A percentile compares a stretch with the other conserved stretches of the same genome.
phyloP scores from a whole-genome alignment of 2,329 filamentous ascomycete species.

The Parastagonospora avenae region DNA sequence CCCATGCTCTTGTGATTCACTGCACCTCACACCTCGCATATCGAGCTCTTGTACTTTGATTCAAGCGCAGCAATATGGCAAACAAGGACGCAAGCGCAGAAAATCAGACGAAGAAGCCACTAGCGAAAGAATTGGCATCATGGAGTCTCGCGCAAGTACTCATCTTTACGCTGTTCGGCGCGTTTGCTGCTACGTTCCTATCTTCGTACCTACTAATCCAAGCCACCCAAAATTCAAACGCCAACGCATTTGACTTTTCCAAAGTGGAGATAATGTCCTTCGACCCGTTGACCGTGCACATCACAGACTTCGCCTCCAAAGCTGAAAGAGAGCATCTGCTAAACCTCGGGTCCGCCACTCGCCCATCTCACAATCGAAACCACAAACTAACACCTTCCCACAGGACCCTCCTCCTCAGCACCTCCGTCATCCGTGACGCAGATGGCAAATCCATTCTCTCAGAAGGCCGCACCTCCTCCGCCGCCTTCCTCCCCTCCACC shows the following conservation, averaged over 20 bases:
- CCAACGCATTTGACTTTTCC: background rate
- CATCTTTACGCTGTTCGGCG: background rate
- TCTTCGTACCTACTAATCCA: background rate
- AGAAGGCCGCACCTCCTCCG: slow-evolving; percentile 28
- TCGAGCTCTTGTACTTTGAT: background rate
- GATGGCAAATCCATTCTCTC: slow-evolving; percentile 19
- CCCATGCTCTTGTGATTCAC: background rate
- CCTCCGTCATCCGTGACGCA: slow-evolving; percentile 27
- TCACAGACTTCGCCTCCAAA: background rate
- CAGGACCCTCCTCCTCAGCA: slow-evolving; percentile 23
- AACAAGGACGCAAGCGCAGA: too few relatives aligned
- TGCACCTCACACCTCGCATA: background rate
- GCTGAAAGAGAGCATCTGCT: background rate
- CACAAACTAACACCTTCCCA: background rate
- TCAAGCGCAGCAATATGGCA: too few relatives aligned
- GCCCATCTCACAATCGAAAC: background rate
- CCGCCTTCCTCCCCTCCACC: slow-evolving; percentile 22
- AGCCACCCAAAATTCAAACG: background rate
- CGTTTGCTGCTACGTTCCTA: background rate
- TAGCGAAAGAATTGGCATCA: background rate
- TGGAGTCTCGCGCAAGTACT: background rate
- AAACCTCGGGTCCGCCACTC: background rate
- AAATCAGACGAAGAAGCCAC: too few relatives aligned
- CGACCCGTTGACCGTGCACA: background rate
- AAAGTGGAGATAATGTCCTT: background rate